These are phyloP conservation scores for Canna indica DNA, from an alignment of 176 grass and related monocot genomes.

Conservation along the genomic window DNA sequence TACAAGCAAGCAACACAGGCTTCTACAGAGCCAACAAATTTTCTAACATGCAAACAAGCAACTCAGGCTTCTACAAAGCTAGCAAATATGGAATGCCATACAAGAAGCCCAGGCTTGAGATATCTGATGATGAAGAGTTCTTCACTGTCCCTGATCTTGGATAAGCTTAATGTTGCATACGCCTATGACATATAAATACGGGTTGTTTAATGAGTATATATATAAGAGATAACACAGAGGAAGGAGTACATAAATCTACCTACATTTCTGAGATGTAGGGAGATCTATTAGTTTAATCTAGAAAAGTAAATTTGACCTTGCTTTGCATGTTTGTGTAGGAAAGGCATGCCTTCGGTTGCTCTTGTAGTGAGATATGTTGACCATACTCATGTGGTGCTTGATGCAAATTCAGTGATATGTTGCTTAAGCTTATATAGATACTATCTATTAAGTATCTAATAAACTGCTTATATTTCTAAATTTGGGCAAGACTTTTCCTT, in stretches of 20 bases:
- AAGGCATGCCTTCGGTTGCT: background rate
- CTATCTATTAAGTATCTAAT: background rate
- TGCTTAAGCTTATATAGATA: background rate
- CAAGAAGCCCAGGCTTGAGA: slow-evolving; percentile 76
- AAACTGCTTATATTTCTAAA: background rate
- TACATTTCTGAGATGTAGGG: background rate
- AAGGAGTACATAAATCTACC: background rate
- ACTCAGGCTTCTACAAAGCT: slow-evolving; percentile 35
- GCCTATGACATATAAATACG: background rate
- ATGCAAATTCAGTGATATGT: too few relatives aligned
- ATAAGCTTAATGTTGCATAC: slow-evolving; percentile 11
- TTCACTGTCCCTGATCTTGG: slow-evolving; percentile 88
- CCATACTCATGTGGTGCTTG: background rate
- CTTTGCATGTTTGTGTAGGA: background rate
- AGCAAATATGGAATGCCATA: slow-evolving; percentile 27
- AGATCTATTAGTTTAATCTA: background rate
- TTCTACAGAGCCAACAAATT: slow-evolving; percentile 52
- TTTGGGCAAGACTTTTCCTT: background rate
- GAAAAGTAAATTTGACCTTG: background rate
- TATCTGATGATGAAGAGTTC: slow-evolving; percentile 71
- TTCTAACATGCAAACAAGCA: slow-evolving; percentile 21
- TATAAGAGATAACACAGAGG: background rate
- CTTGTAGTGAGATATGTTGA: background rate
- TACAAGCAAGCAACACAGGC: slow-evolving; percentile 26
- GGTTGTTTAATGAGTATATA: background rate